Evolutionary conservation across 805 yeast species (phyloP).

Genomic region (Metschnikowia vanudenii): DNA sequence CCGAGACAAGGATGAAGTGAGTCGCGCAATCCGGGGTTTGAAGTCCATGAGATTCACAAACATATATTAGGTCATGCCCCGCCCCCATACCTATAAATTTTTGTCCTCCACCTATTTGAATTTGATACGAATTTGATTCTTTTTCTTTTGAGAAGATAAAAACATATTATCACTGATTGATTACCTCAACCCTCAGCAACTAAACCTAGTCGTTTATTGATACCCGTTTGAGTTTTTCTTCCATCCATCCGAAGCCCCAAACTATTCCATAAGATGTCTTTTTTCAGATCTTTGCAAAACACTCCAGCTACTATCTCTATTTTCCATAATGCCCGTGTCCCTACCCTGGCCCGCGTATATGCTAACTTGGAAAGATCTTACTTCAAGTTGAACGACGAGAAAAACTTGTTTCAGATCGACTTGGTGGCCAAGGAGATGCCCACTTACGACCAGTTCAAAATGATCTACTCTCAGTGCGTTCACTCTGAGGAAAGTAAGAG

Average conservation of each 20-base stretch:
- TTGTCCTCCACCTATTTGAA: too few species aligned
- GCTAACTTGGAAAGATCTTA: constrained; percentile 32
- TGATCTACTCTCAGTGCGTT: constrained; percentile 28
- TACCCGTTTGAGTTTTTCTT: too few species aligned
- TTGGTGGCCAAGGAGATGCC: constrained; percentile 41
- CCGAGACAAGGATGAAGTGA: constrained; percentile 7
- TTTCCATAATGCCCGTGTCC: constrained; percentile 39
- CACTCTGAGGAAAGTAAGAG: constrained; percentile 25
- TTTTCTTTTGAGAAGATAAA: too few species aligned
- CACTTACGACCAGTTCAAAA: constrained; percentile 40
- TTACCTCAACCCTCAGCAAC: background rate
- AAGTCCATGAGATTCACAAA: constrained; percentile 10
- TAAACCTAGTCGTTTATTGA: background rate
- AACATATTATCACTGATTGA: too few species aligned
- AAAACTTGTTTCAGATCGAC: constrained; percentile 35
- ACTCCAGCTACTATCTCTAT: constrained; percentile 42
- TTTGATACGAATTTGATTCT: too few species aligned
- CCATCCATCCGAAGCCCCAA: background rate
- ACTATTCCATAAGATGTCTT: constrained; percentile 33
- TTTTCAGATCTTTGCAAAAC: constrained; percentile 42
- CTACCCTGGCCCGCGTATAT: constrained; percentile 32
- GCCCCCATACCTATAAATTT: background rate
- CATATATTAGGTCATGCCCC: constrained; percentile 1
- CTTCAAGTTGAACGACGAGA: constrained; percentile 29
- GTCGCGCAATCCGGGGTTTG: constrained; percentile 13